phyloP scores from a whole-genome alignment of 2,329 filamentous ascomycete species.

The Zasmidium citrigriseum region DNA sequence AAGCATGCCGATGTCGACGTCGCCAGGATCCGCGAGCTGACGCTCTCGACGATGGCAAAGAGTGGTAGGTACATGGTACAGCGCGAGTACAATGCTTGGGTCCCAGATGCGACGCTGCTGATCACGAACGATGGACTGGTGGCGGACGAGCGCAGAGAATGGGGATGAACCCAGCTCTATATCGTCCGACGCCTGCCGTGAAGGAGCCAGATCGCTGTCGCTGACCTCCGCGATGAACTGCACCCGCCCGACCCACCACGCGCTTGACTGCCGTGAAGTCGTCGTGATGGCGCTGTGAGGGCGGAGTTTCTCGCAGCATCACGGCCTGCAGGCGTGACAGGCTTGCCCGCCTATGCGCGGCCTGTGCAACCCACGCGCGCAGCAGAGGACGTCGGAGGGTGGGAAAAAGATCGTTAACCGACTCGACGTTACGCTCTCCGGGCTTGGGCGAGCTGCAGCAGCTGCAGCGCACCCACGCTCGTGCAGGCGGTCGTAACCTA shows the following conservation, averaged over 20 bases:
- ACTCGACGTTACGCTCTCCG: constrained; percentile 7
- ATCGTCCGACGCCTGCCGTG: constrained; percentile 1
- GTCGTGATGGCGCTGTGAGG: background rate
- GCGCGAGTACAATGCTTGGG: background rate
- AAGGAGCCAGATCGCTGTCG: background rate
- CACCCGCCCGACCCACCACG: background rate
- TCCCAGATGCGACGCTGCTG: constrained; percentile 2
- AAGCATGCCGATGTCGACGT: background rate
- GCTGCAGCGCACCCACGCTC: constrained; percentile 3
- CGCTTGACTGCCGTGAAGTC: background rate
- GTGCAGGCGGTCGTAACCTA: constrained; percentile 12
- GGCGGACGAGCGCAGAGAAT: background rate
- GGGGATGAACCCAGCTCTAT: constrained; percentile 6
- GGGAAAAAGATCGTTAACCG: constrained; percentile 3
- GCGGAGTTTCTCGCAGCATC: too few species aligned
- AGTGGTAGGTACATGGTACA: constrained; percentile 1
- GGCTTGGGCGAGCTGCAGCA: constrained; percentile 6
- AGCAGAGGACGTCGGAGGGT: background rate
- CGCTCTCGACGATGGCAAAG: background rate
- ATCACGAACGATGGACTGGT: background rate
- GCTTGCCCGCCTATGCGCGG: background rate
- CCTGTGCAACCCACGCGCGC: background rate
- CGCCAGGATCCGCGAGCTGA: background rate
- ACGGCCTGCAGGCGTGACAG: background rate
- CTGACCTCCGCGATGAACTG: background rate